Percentiles rank a stretch among this genome's conserved stretches.
Evolutionary conservation across 129 eudicot genomes (phyloP).

Genomic region (Erigeron canadensis): DNA sequence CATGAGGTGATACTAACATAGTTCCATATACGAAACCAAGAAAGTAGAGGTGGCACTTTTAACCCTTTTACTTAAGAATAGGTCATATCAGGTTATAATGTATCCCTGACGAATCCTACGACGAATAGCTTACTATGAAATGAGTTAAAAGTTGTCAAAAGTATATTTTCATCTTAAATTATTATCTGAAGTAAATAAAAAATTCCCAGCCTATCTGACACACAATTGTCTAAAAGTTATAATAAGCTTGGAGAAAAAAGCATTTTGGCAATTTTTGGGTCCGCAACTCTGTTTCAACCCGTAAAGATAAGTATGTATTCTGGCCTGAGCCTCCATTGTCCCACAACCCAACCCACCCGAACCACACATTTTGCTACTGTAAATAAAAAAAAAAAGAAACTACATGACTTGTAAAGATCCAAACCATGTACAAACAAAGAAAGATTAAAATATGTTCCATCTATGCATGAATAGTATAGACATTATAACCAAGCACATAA

Average conservation of each 20-base stretch:
- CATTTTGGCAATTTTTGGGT: too few species aligned
- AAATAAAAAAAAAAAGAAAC: neutral
- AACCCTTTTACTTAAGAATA: neutral
- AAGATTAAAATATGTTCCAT: slow-evolving; percentile 11
- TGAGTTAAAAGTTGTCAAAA: neutral
- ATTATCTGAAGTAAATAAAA: too few species aligned
- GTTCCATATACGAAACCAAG: neutral
- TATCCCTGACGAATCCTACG: neutral
- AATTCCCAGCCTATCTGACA: too few species aligned
- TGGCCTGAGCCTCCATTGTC: neutral
- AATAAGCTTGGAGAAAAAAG: neutral
- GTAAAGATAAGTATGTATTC: neutral
- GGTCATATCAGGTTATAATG: neutral
- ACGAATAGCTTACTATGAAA: neutral
- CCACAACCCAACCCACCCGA: neutral
- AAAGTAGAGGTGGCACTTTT: neutral
- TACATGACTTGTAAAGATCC: neutral
- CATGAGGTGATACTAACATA: neutral
- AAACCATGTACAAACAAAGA: neutral
- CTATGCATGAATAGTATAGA: slow-evolving; percentile 1
- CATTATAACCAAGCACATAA: neutral
- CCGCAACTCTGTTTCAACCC: neutral
- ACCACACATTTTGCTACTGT: neutral
- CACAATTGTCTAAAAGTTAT: neutral
- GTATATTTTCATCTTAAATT: neutral